A percentile compares a stretch with the other conserved stretches of the same genome.
These are phyloP conservation scores for Aureobasidium sp. DNA, from an alignment of 2,329 filamentous ascomycete genomes.

Conservation along the genomic window DNA sequence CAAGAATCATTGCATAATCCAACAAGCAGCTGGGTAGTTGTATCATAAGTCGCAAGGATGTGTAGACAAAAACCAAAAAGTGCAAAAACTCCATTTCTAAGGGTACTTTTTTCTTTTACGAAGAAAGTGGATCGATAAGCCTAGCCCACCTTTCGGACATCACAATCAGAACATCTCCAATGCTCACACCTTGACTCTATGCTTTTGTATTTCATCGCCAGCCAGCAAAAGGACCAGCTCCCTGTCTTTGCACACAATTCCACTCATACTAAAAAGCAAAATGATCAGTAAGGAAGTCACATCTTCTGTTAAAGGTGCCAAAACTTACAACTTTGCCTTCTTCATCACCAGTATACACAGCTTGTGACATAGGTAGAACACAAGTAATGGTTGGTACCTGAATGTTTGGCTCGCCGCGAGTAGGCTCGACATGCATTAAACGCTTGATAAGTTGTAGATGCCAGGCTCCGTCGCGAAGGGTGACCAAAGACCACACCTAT, in stretches of 20 bases:
- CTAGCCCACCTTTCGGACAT: not conserved
- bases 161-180: not conserved
- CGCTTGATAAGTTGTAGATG: slow-evolving; percentile 70
- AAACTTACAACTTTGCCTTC: slow-evolving; percentile 76
- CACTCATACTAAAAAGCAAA: slow-evolving; percentile 24
- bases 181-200: not conserved
- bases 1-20: too few relatives aligned
- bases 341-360: slow-evolving; percentile 91
- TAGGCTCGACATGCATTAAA: slow-evolving; percentile 70
- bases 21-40: not conserved
- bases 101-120: not conserved
- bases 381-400: slow-evolving; percentile 68
- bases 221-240: not conserved
- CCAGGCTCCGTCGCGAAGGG: slow-evolving; percentile 58
- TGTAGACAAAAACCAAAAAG: not conserved
- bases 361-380: slow-evolving; percentile 72
- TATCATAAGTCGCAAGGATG: not conserved
- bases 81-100: not conserved
- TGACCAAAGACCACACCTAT: slow-evolving; percentile 51
- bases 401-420: slow-evolving; percentile 52
- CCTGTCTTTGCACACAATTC: slow-evolving; percentile 27
- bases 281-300: not conserved
- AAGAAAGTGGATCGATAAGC: not conserved
- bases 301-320: not conserved
- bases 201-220: not conserved